Evolutionary conservation across 768 basidiomycete genomes (phyloP), one percentile per base, ranked within the genome.

Genomic region (Auricularia heimuer): DNA sequence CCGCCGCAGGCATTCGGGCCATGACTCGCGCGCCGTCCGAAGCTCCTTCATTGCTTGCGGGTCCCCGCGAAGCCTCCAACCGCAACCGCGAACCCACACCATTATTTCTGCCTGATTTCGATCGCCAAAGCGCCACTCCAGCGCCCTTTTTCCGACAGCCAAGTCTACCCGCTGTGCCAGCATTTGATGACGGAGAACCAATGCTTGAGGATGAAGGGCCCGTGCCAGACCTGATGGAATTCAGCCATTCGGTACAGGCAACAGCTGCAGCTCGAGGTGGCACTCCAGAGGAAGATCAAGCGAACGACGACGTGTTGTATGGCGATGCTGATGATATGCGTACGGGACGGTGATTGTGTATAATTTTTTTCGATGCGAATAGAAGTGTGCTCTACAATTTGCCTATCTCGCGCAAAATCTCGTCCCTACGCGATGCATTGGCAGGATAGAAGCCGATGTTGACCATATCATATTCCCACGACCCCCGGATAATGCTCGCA

Each of bases 401-500:
- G 14, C 92, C 92, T 65, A 94, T 85, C 72, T 93, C 92, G 67
- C 78, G 80, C 65, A 94, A 74, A 65, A 94, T 92, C 69, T 92
- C 90, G 62, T 82, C 61, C 73, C 81, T 85, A 65, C 91, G 81
- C 37, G 77, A 69, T 62, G 84, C 79, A 24, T 82, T 79, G 1
- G 93, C 91, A 65, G 79, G 75, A 70, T 79, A 83, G 76, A 93
- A 94, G 16, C 91, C 92, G n/a, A 85, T 88, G 61, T 82, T 83
- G 36, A 77, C 76, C 86, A 90, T 89, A 71, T 94, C 90, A 69
- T 94, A 93, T 18, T 79, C 71, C 91, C 92, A 71, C 91, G 85
- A 3, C 92, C 92, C 60, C 89, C 92, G 1, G 90, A 88, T 44
- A 94, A 74, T 1, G 92, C 88, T 18, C 92, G 86, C 62, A 94